Evolutionary conservation across 2,329 filamentous ascomycete species (phyloP), one percentile per base, ranked within the genome.

Genomic region (Aspergillus ochraceoroseus): DNA sequence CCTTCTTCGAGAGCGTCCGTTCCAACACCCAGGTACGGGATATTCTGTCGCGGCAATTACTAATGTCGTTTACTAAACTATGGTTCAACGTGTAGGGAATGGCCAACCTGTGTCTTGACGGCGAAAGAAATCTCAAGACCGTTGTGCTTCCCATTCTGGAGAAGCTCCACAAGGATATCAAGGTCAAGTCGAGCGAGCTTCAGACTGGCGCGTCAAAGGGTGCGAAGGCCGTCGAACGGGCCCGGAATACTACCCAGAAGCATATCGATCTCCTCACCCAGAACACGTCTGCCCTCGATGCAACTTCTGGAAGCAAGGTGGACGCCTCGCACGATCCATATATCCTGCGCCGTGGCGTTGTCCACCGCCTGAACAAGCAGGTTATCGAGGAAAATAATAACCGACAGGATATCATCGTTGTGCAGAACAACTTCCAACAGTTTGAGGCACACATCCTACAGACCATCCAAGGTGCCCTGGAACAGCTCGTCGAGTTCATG

Each of bases 331-430:
- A 95, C 22, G 92, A 98, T 62, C 92, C 92, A 3, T 98, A 96
- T 61, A 76, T 96, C 41, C 64, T 96, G 31, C 79, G 83, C 56
- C 82, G 90, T 20, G 85, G 86, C 44, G 81, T 95, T 43, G 70
- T 86, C 50, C 78, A 95, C 70, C 82, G 88, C 29, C 73, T 98
- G 40, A 82, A 87, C 75, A 90, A 85, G 71, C 92, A 98, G 70
- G 79, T 96, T 23, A 73, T 87, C 32, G 87, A 95, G 61, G 92
- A 98, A 72, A 98, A 98, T 74, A 94, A 89, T 72, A 90, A 94
- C 69, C 80, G 83, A 50, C 87, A 94, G 61, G 92, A 98, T 61
- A 76, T 96, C 42, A 76, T 98, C 47, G 77, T 83, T 7, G 85
- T 95, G n/a, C 92, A 98, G 68, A 82, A 84, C 68, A 87, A 87